Evolutionary conservation across 441 rosid genomes (phyloP).

Genomic region (Lepidium campestre): DNA sequence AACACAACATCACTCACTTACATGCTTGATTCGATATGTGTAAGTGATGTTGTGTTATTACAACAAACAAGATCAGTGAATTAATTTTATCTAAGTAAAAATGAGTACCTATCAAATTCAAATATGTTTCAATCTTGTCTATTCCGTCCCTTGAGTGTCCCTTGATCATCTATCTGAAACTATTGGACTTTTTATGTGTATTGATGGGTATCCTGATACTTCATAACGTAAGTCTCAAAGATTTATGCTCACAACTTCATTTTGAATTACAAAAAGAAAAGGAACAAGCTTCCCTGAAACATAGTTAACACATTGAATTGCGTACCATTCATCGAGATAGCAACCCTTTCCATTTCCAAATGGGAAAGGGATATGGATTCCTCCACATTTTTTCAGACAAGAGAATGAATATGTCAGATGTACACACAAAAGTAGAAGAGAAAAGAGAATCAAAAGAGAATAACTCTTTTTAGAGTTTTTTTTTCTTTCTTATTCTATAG

Average conservation of each 20-base stretch:
- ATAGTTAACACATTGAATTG: neutral
- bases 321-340: neutral
- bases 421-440: neutral
- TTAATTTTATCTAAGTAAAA: neutral
- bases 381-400: neutral
- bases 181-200: neutral
- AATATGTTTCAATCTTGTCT: neutral
- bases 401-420: neutral
- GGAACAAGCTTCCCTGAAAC: too few species aligned
- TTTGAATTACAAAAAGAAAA: neutral
- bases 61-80: neutral
- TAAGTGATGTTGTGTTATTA: neutral
- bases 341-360: neutral
- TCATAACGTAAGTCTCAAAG: too few species aligned
- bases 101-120: neutral
- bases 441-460: neutral
- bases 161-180: too few species aligned
- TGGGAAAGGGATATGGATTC: neutral
- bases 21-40: neutral
- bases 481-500: too few species aligned
- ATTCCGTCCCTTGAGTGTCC: neutral
- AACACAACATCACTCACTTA: too few species aligned
- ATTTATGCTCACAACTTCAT: neutral
- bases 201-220: neutral
- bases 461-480: neutral